Evolutionary conservation across 1,139 yeast genomes (phyloP), one percentile per base, ranked within the genome.

Genomic region (Yamadazyma siamensis): DNA sequence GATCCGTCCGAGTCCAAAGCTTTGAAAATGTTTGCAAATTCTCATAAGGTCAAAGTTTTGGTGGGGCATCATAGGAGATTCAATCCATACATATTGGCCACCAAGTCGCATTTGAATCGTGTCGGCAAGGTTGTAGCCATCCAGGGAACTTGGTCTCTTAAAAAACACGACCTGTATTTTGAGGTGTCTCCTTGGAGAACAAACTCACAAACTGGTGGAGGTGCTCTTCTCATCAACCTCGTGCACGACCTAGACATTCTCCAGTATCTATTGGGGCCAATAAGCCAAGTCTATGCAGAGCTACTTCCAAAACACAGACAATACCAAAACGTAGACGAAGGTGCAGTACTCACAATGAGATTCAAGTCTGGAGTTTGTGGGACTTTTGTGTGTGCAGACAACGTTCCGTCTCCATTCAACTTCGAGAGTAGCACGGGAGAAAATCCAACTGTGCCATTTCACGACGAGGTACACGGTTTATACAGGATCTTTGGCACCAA

Each of bases 41-140:
- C 35, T 15, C 44, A 47, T 26, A 46, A 52, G 22, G 61, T 65
- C 9, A 53, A 55, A 29, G 49, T 65, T 17, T 49, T 66, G 23
- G 60, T 66, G 18, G 73, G 73, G 3, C 73, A 66, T 43, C 72
- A 66, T 40, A 52, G 73, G 21, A 41, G 71, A 20, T 64, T 64
- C 41, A 64, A 64, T 37, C 65, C 65, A 1, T 61, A 49, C 34
- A 61, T 63, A 12, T 50, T 61, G 5, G 55, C 55, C 25, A 56
- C 70, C 17, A 64, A 61, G 43, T 49, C 50, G 26, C 53, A 55
- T 28, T 44, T 64, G 23, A 33, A 34, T 7, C 44, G 41, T 23
- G 50, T 62, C 2, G 71, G 71, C 3, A 43, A 47, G 3, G 46
- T 61, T 3, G 45, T 65, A 17, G 71, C 69, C 1, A 39, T 65